phyloP scores from a whole-genome alignment of 1,284 basidiomycete genomes.

The Boletus albobrunnescens region DNA sequence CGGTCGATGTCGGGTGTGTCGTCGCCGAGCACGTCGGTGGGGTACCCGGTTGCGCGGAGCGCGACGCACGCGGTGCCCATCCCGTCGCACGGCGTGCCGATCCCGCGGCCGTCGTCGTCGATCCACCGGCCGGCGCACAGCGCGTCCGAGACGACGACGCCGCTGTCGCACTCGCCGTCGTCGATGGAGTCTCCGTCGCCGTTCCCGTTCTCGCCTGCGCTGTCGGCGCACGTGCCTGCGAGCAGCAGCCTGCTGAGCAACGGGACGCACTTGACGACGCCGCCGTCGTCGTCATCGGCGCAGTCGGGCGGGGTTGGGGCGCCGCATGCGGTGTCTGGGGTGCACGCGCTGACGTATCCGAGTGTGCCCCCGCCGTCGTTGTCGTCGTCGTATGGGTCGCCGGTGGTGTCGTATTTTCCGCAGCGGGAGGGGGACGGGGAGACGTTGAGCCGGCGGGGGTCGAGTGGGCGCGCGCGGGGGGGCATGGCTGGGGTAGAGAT shows the following conservation, averaged over 20 bases:
- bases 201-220: conserved; percentile 53
- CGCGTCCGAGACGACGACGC: conserved; percentile 48
- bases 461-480: conserved; percentile 40
- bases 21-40: conserved; percentile 47
- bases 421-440: conserved; percentile 32
- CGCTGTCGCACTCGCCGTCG: conserved; percentile 57
- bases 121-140: conserved; percentile 47
- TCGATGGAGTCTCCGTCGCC: conserved; percentile 51
- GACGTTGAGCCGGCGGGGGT: conserved; percentile 45
- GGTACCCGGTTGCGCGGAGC: conserved; percentile 24
- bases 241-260: conserved; percentile 48
- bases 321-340: conserved; percentile 28
- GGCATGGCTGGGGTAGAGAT: conserved; percentile 40
- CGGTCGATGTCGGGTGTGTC: conserved; percentile 44
- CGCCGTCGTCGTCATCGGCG: conserved; percentile 55
- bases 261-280: conserved; percentile 61
- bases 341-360: conserved; percentile 51
- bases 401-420: conserved; percentile 46
- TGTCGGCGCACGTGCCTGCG: conserved; percentile 41
- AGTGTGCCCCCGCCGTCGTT: conserved; percentile 66
- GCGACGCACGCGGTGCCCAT: conserved; percentile 57
- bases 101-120: conserved; percentile 64
- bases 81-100: conserved; percentile 58
- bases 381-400: conserved; percentile 64
- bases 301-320: conserved; percentile 37